Conservation (phyloP, 2,329 filamentous ascomycete species). For the Colletotrichum camelliae region DNA sequence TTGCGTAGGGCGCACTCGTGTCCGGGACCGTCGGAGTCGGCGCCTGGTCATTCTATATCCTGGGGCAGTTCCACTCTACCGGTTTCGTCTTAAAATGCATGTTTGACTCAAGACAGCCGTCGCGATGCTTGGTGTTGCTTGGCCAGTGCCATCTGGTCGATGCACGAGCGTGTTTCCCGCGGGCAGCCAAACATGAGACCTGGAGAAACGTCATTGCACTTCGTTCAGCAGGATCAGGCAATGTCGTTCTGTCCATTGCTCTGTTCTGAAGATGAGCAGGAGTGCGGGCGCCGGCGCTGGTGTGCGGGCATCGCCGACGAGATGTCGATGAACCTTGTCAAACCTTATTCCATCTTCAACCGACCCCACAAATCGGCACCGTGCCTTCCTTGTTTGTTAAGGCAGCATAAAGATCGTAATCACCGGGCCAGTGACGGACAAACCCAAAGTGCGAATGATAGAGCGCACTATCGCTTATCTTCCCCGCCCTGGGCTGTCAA, state of each 20-base stretch:
- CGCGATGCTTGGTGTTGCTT: not conserved
- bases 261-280: not conserved
- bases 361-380: not conserved
- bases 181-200: not conserved
- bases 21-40: not conserved
- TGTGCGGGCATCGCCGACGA: not conserved
- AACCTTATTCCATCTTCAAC: not conserved
- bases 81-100: not conserved
- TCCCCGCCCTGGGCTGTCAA: not conserved
- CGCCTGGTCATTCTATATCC: not conserved
- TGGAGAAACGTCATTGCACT: not conserved
- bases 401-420: not conserved
- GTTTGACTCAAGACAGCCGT: not conserved
- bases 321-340: not conserved
- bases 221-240: not conserved
- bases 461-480: not conserved
- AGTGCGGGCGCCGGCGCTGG: not conserved
- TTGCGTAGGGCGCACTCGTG: not conserved
- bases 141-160: not conserved
- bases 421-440: not conserved
- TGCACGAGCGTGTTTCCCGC: not conserved
- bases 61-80: not conserved
- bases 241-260: not conserved
- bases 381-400: not conserved
- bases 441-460: not conserved